These are phyloP conservation scores for Sabuloglossum arenarium DNA, from an alignment of 495 filamentous ascomycete genomes.

Conservation along the genomic window DNA sequence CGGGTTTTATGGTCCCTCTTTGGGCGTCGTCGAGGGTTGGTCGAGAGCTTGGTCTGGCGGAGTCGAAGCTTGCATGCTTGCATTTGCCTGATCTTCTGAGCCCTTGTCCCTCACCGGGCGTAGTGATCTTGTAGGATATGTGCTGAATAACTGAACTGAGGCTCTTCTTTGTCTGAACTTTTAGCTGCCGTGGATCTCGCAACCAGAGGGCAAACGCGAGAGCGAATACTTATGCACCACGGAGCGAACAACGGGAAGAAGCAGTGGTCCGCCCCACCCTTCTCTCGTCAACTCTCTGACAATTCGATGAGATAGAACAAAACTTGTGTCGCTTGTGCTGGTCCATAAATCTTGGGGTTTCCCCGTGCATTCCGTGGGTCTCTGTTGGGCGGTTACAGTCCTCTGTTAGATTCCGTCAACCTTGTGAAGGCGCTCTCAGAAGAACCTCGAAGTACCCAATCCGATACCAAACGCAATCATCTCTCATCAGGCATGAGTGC, in stretches of 20 bases:
- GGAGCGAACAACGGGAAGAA: constrained; percentile 1
- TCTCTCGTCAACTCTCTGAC: background rate
- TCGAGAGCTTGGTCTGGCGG: background rate
- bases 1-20: background rate
- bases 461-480: background rate
- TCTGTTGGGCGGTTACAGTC: background rate
- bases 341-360: constrained; percentile 1
- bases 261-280: constrained; percentile 2
- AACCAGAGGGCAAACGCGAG: background rate
- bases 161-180: background rate
- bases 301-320: constrained; percentile 2
- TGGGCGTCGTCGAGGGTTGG: background rate
- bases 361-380: background rate
- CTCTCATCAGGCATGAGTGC: background rate
- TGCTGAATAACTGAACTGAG: background rate
- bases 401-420: background rate
- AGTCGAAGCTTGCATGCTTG: background rate
- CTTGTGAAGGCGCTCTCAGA: background rate
- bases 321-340: background rate
- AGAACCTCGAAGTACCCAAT: background rate
- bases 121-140: background rate
- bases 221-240: constrained; percentile 3
- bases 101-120: constrained; percentile 1
- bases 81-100: background rate
- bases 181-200: background rate